Evolutionary conservation across 805 yeast species (phyloP).

Genomic region (Wickerhamiella azyma): DNA sequence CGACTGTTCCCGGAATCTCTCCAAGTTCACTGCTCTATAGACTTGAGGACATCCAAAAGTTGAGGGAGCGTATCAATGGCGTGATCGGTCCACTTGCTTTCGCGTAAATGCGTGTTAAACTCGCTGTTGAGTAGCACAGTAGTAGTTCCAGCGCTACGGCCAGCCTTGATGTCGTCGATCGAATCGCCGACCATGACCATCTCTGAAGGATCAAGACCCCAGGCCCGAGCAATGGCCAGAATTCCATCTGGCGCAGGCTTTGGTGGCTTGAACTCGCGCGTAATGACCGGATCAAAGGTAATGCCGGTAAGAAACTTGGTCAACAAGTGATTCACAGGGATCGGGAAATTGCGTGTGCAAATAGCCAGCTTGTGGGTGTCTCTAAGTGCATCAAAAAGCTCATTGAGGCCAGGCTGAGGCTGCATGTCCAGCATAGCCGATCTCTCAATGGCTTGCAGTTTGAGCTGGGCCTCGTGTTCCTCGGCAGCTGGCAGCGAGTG

Average conservation of each 20-base stretch:
- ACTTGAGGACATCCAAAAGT: constrained; percentile 8
- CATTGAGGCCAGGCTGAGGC: constrained; percentile 34
- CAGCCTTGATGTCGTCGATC: constrained; percentile 53
- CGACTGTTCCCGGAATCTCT: too few relatives aligned
- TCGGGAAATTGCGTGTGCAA: constrained; percentile 46
- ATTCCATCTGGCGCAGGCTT: constrained; percentile 57
- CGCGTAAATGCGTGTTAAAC: constrained; percentile 35
- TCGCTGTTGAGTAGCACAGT: constrained; percentile 42
- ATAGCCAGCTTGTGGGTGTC: constrained; percentile 23
- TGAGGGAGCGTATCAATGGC: constrained; percentile 23
- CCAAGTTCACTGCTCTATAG: background rate
- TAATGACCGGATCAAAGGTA: constrained; percentile 37
- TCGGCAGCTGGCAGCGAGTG: constrained; percentile 30
- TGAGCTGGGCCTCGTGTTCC: constrained; percentile 33
- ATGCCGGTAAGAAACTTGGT: constrained; percentile 31
- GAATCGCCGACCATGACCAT: constrained; percentile 66
- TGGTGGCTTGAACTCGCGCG: constrained; percentile 53
- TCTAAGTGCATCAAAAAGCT: constrained; percentile 28
- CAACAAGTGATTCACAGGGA: constrained; percentile 43
- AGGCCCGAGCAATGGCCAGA: constrained; percentile 37
- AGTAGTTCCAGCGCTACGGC: constrained; percentile 46
- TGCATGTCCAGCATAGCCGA: constrained; percentile 47
- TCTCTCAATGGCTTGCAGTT: constrained; percentile 41
- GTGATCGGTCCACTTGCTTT: constrained; percentile 27
- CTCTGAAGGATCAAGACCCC: constrained; percentile 35